Evolutionary conservation across 768 basidiomycete species (phyloP).

Genomic region (Tulasnella sp.): DNA sequence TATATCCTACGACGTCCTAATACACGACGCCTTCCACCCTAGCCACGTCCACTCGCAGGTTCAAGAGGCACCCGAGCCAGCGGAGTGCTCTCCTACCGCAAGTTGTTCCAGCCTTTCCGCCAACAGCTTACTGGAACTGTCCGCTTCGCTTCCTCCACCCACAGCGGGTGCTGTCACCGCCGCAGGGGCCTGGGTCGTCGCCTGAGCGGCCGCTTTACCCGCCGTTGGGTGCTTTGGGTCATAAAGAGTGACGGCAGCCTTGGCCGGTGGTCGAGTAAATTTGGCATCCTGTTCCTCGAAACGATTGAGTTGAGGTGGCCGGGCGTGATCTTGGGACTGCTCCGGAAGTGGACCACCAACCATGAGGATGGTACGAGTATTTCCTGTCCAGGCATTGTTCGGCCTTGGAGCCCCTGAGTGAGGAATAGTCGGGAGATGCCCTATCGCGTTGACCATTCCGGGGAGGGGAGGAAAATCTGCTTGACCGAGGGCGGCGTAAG

Average conservation of each 20-base stretch:
- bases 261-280: background rate
- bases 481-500: background rate
- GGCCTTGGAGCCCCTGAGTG: background rate
- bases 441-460: background rate
- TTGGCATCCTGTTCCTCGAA: background rate
- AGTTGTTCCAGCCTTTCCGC: background rate
- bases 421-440: background rate
- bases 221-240: background rate
- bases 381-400: constrained; percentile 1
- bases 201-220: background rate
- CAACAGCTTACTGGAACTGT: background rate
- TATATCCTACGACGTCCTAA: background rate
- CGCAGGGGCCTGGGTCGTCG: background rate
- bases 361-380: background rate
- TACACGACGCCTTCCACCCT: background rate
- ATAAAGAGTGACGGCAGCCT: background rate
- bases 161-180: background rate
- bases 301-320: background rate
- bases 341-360: background rate
- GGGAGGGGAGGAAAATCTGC: constrained; percentile 11
- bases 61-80: background rate
- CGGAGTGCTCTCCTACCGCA: background rate
- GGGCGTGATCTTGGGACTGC: background rate
- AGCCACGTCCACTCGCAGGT: background rate
- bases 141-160: background rate